phyloP scores from a whole-genome alignment of 106 monocot genomes.

The Vanilla planifolia region DNA sequence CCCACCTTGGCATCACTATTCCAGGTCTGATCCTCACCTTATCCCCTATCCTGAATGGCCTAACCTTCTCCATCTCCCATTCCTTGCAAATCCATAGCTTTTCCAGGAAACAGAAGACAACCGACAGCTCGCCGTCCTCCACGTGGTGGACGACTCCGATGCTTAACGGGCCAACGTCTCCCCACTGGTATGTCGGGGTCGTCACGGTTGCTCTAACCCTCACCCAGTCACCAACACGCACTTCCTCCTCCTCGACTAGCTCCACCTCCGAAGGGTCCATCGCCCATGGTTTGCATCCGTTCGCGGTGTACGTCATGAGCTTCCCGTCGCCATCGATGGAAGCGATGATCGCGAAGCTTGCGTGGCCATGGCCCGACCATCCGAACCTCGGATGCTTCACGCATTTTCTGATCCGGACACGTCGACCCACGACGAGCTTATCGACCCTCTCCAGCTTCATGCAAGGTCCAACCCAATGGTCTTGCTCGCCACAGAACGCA shows the following conservation, averaged over 20 bases:
- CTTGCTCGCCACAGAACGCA: constrained; percentile 87
- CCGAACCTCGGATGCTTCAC: constrained; percentile 91
- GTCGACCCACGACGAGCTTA: constrained; percentile 46
- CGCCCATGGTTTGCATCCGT: constrained; percentile 79
- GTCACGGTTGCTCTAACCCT: constrained; percentile 47
- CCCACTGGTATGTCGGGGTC: constrained; percentile 86
- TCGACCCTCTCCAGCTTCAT: constrained; percentile 41
- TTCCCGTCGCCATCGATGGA: constrained; percentile 93
- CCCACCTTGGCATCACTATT: constrained; percentile 73
- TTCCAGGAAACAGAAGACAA: constrained; percentile 83
- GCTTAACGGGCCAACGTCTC: constrained; percentile 65
- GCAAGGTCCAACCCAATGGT: constrained; percentile 69
- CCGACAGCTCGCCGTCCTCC: constrained; percentile 66
- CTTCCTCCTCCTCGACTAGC: constrained; percentile 66
- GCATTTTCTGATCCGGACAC: constrained; percentile 50
- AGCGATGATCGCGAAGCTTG: constrained; percentile 64
- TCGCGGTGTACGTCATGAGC: constrained; percentile 68
- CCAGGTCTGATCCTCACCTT: constrained; percentile 68
- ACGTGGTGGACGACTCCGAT: constrained; percentile 75
- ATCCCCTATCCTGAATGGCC: constrained; percentile 65
- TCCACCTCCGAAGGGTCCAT: constrained; percentile 90
- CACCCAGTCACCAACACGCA: constrained; percentile 86
- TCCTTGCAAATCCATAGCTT: constrained; percentile 81
- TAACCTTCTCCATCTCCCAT: constrained; percentile 77
- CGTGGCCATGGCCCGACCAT: constrained; percentile 82